Base-by-base conservation (phyloP, 2,329 filamentous ascomycete genomes). In the Bimuria novae-zelandiae region DNA sequence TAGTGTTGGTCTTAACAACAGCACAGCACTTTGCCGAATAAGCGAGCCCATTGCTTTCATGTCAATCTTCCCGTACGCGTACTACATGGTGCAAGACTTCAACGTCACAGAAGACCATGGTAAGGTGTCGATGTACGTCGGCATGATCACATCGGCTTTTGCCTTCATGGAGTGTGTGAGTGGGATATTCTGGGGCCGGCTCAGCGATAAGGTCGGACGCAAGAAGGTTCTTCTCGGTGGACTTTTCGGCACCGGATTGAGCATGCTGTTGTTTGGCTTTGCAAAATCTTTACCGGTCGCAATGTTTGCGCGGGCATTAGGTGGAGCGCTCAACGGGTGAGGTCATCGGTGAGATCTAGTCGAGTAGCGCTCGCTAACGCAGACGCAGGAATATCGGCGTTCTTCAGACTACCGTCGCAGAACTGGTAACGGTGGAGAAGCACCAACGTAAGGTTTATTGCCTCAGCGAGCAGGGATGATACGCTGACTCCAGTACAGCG, bases 21-120 rank as follows among this genome's bases (percentile, higher is more conserved):
- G 19, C 19, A 23, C 59, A 95, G 92, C 92, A 40, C 82, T 96
- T 69, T 96, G 92, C 77, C 88, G 94, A 70, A 93, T 99, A 79
- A 97, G 92, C 80, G 94, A 99, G 74, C 94, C 94, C 47, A 97
- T 99, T 74, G 94, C 94, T 5, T 97, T 99, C 81, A 97, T 97
- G 91, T 97, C 92, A 49, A 97, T 97, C 64, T 97, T 99, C 72
- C 94, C 94, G 1, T 99, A 97, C 75, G 92, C 96, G 64, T 97
- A 96, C 79, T 93, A 89, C 79, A 97, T 99, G 94, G 89, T 97
- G 64, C 82, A 92, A 67, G 91, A 92, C 56, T 97, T 97, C 76
- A 81, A 89, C 67, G 87, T 96, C 70, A 90, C 92, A 57, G 81
- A 90, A 41, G 86, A 92, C 69, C 80, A 89, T 58, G 86, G 83